Evolutionary conservation across 345 rosid genomes (phyloP), one percentile per base, ranked within the genome.

Genomic region (Populus davidiana): DNA sequence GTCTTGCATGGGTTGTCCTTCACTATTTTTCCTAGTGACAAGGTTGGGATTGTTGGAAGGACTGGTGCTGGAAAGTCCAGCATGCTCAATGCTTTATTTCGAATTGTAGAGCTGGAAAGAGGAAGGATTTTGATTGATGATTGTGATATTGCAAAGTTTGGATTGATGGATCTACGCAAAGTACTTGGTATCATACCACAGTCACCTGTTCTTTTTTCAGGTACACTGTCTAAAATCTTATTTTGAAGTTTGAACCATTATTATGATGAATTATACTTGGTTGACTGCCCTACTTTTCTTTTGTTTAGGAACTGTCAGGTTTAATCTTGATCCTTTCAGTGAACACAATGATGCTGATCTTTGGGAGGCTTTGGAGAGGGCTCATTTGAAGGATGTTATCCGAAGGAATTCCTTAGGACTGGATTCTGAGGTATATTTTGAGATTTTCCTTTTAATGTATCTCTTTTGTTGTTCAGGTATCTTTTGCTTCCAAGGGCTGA

Each of bases 11-110:
- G 88, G 69, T 76, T 96, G 78, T 90, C 97, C 5, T 96, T 96
- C 81, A 64, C 76, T n/a, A 85, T 96, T 75, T 83, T 90, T 85
- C 94, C 99, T 29, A 91, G 93, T 79, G 97, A 92, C 85, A 96
- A 96, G 89, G 94, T 96, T 21, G 99, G 98, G 54, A 92, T 96
- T 76, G 99, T 96, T 72, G 99, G 99, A 85, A 93, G 99, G 86
- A 96, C 99, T 66, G 99, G 99, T 5, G 99, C 99, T 41, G 99
- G 99, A 77, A 96, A 96, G 82, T 96, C 99, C 73, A 96, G 99
- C 84, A 92, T 96, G 90, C 85, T 96, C 65, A 96, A 96, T 85
- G 90, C 99, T 33, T 89, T 96, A 81, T 96, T 96, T 78, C 88
- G 99, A 72, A 93, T 96, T 73, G 98, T 93, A 68, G 99, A 93